These are phyloP conservation scores for Scheffersomyces cryptocercus DNA, from an alignment of 1,139 yeast genomes.

Conservation along the genomic window DNA sequence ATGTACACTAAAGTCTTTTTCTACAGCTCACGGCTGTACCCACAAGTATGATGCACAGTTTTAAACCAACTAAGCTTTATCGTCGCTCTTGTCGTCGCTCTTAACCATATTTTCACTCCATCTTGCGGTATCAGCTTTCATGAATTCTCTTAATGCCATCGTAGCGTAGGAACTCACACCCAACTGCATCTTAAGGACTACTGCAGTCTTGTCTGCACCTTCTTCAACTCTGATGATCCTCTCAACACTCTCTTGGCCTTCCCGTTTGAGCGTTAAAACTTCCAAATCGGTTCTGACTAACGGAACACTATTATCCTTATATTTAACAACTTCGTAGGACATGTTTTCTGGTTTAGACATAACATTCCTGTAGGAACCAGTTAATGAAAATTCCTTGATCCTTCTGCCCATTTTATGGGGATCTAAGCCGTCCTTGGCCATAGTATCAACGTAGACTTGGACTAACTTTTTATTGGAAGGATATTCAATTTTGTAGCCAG, in stretches of 20 bases:
- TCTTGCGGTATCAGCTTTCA: slow-evolving; percentile 80
- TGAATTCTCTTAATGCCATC: slow-evolving; percentile 91
- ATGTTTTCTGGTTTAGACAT: slow-evolving; percentile 66
- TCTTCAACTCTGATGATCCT: slow-evolving; percentile 34
- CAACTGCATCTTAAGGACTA: slow-evolving; percentile 73
- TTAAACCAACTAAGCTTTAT: background rate
- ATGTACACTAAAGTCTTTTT: background rate
- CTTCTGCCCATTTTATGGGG: slow-evolving; percentile 83
- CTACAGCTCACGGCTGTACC: too few relatives aligned
- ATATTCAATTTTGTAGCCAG: slow-evolving; percentile 86
- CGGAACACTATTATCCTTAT: slow-evolving; percentile 64
- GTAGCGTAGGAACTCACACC: slow-evolving; percentile 95
- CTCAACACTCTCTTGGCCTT: slow-evolving; percentile 29
- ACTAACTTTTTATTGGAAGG: slow-evolving; percentile 67
- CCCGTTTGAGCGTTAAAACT: slow-evolving; percentile 47
- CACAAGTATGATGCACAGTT: too few relatives aligned
- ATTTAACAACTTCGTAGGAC: slow-evolving; percentile 64
- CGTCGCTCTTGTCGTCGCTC: background rate
- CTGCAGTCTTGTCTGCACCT: slow-evolving; percentile 54
- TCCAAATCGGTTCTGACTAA: slow-evolving; percentile 84
- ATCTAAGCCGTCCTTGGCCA: slow-evolving; percentile 81
- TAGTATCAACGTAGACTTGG: slow-evolving; percentile 65
- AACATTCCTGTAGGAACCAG: slow-evolving; percentile 87
- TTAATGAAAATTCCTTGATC: slow-evolving; percentile 83
- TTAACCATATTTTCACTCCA: slow-evolving; percentile 23